A percentile compares a stretch with the other conserved stretches of the same genome.
These are phyloP conservation scores for Seiridium unicorne DNA, from an alignment of 2,329 filamentous ascomycete genomes.

Conservation along the genomic window DNA sequence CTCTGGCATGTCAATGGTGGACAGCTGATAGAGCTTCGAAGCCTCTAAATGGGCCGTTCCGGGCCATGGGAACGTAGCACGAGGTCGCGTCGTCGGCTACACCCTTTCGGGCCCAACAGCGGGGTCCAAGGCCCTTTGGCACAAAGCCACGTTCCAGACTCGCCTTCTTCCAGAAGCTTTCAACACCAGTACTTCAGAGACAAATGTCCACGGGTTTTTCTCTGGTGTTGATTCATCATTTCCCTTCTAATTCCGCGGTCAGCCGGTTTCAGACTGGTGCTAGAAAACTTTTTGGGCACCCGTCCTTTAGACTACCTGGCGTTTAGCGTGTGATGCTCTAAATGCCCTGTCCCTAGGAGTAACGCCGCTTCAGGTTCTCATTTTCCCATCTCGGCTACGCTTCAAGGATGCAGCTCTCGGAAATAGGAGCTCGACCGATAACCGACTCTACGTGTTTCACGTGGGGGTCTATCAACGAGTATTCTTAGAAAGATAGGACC, in stretches of 20 bases:
- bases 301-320: no score
- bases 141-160: background rate
- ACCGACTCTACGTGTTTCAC: background rate
- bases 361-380: background rate
- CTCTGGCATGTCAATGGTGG: background rate
- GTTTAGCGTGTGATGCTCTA: no score
- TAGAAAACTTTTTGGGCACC: background rate
- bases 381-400: background rate
- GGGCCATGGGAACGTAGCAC: conserved; percentile 1
- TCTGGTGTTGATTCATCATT: background rate
- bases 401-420: background rate
- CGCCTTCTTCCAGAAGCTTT: background rate
- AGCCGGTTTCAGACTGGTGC: background rate
- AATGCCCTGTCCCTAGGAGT: no score
- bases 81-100: background rate
- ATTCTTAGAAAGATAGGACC: no score
- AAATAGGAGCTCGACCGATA: background rate
- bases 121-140: background rate
- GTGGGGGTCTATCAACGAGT: no score
- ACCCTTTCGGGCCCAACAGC: background rate
- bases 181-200: background rate
- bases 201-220: background rate
- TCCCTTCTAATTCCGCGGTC: background rate
- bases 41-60: conserved; percentile 5
- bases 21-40: conserved; percentile 1